Conservation (phyloP, 148 eudicot species). For the Dysphania ambrosioides region DNA sequence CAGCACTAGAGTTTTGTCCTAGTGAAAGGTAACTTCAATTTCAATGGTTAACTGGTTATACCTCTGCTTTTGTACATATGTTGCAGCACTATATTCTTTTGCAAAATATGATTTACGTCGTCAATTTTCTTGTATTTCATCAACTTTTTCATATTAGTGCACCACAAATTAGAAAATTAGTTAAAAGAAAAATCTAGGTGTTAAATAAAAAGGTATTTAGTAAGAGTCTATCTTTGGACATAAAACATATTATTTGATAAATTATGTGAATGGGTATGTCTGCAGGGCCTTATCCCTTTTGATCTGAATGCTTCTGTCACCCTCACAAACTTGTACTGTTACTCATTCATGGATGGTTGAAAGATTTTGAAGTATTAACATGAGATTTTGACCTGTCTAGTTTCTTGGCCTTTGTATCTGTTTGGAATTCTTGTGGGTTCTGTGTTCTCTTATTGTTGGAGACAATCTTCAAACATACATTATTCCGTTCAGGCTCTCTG, state of each 20-base stretch:
- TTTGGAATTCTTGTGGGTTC: background rate
- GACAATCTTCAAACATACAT: background rate
- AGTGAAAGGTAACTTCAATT: conserved; percentile 68
- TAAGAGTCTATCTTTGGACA: background rate
- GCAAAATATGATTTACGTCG: background rate
- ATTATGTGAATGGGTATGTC: background rate
- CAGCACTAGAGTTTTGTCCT: conserved; percentile 80
- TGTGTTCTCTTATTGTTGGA: background rate
- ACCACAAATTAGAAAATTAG: background rate
- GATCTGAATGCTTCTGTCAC: background rate
- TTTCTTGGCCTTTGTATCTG: background rate
- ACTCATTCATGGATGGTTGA: background rate
- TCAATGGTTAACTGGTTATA: background rate
- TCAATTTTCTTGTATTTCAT: background rate
- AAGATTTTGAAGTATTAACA: background rate
- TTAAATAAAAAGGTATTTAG: background rate
- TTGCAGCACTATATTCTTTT: too few species aligned
- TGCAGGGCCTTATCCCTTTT: background rate
- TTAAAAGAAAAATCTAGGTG: background rate
- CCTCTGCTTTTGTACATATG: background rate
- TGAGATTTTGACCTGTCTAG: background rate
- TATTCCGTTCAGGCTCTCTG: background rate
- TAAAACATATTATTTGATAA: background rate
- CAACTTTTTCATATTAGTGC: background rate
- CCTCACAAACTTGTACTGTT: background rate